Percentiles rank a stretch among this genome's conserved stretches.
Evolutionary conservation across 2,329 filamentous ascomycete genomes (phyloP).

Genomic region (Talaromyces islandicus): DNA sequence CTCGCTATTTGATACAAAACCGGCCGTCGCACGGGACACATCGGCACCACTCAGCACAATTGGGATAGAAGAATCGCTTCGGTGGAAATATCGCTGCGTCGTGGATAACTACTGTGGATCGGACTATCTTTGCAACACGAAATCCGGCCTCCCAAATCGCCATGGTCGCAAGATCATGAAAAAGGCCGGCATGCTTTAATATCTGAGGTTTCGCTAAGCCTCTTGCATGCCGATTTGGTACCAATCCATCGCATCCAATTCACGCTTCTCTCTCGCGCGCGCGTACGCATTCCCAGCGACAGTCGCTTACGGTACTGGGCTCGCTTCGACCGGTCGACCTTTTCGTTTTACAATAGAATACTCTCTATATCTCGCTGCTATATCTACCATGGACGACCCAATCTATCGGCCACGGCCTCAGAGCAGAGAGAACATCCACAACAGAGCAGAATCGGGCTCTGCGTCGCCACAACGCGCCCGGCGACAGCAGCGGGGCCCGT

Average conservation of each 20-base stretch:
- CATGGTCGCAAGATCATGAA: neutral
- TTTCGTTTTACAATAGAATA: neutral
- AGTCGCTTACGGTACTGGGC: neutral
- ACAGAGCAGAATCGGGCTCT: constrained; percentile 21
- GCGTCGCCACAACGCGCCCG: constrained; percentile 18
- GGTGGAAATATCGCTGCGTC: neutral
- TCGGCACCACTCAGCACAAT: neutral
- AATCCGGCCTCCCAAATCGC: neutral
- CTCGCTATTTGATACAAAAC: neutral
- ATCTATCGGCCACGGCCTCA: constrained; percentile 8
- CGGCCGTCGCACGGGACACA: neutral
- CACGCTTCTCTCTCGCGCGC: neutral
- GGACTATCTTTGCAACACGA: neutral
- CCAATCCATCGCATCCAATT: neutral
- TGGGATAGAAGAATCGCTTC: neutral
- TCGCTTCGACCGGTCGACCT: neutral
- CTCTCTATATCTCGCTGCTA: neutral
- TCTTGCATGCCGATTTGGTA: neutral
- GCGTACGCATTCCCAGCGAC: neutral
- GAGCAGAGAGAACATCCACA: constrained; percentile 14
- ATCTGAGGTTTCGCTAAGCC: neutral
- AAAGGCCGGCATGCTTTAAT: neutral
- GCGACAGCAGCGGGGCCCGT: constrained; percentile 45
- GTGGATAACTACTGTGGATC: neutral
- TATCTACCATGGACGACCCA: constrained; percentile 5